Evolutionary conservation across 2,329 filamentous ascomycete genomes (phyloP).

Genomic region (Aspergillus carbonarius): DNA sequence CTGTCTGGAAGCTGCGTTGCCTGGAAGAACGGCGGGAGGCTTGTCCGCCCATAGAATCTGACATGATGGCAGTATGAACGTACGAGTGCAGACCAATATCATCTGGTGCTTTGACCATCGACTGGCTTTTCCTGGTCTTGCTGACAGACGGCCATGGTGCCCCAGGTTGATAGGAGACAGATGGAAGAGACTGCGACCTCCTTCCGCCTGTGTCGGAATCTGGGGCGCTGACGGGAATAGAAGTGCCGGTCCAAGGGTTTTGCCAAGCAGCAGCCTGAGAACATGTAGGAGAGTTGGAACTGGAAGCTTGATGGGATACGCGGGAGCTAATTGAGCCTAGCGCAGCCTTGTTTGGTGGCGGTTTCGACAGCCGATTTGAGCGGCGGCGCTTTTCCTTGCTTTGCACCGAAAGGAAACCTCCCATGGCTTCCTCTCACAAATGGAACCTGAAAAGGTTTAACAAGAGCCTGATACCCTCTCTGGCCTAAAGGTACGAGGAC

Average conservation of each 20-base stretch:
- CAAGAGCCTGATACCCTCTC: background rate
- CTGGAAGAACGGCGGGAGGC: conserved; percentile 19
- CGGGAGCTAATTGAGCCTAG: conserved; percentile 13
- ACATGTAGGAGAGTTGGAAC: conserved; percentile 9
- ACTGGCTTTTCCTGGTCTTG: background rate
- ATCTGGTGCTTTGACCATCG: conserved; percentile 10
- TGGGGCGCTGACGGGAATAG: conserved; percentile 19
- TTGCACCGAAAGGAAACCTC: conserved; percentile 36
- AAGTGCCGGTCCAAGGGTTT: conserved; percentile 36
- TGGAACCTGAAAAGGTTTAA: background rate
- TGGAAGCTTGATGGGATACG: conserved; percentile 13
- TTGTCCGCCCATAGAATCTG: conserved; percentile 19
- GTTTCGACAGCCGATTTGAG: conserved; percentile 40
- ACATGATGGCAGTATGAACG: conserved; percentile 5
- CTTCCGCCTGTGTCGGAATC: conserved; percentile 11
- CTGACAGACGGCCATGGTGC: conserved; percentile 10
- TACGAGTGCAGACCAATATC: conserved; percentile 8
- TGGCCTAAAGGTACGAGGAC: background rate
- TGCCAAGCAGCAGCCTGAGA: conserved; percentile 28
- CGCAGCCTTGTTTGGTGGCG: conserved; percentile 28
- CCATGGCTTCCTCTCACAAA: conserved; percentile 29
- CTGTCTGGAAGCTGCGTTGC: conserved; percentile 24
- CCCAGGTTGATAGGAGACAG: conserved; percentile 15
- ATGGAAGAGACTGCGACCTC: conserved; percentile 25
- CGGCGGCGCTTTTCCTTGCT: conserved; percentile 33